These are phyloP conservation scores for Streptanthus diversifolius DNA, from an alignment of 345 rosid species.

Conservation along the genomic window DNA sequence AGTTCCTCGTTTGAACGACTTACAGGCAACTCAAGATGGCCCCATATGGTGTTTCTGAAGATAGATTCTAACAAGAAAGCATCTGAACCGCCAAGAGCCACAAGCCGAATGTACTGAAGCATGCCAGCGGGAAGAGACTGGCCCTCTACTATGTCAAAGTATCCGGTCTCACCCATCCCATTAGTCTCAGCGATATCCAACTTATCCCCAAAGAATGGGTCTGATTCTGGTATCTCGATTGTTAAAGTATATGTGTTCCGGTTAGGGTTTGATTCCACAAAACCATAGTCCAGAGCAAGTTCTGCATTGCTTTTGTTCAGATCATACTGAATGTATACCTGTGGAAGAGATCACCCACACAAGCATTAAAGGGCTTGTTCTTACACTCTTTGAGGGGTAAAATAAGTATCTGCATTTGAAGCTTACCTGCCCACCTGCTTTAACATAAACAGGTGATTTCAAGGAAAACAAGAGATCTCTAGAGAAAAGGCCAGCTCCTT, in stretches of 20 bases:
- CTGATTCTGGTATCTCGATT: constrained; percentile 66
- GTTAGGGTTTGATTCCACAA: constrained; percentile 58
- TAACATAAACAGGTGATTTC: constrained; percentile 67
- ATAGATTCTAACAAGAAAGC: constrained; percentile 63
- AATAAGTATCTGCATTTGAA: constrained; percentile 14
- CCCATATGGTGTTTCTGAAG: constrained; percentile 83
- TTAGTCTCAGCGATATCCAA: constrained; percentile 71
- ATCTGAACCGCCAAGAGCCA: constrained; percentile 81
- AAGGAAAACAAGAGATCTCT: constrained; percentile 82
- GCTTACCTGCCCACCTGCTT: constrained; percentile 87
- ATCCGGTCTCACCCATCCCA: constrained; percentile 64
- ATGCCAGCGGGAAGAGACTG: constrained; percentile 64
- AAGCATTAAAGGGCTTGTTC: not conserved
- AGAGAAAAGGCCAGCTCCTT: constrained; percentile 91
- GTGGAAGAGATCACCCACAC: constrained; percentile 21
- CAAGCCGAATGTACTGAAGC: constrained; percentile 76
- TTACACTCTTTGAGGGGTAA: not conserved
- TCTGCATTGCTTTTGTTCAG: constrained; percentile 83
- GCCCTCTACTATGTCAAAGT: constrained; percentile 67
- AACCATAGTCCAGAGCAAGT: constrained; percentile 89
- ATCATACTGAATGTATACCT: constrained; percentile 86
- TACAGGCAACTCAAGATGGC: constrained; percentile 78
- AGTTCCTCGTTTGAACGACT: constrained; percentile 83
- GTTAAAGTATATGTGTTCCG: constrained; percentile 81
- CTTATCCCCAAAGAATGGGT: constrained; percentile 41